Evolutionary conservation across 164 flowering plant species (phyloP).

Genomic region (Hamamelis virginiana): DNA sequence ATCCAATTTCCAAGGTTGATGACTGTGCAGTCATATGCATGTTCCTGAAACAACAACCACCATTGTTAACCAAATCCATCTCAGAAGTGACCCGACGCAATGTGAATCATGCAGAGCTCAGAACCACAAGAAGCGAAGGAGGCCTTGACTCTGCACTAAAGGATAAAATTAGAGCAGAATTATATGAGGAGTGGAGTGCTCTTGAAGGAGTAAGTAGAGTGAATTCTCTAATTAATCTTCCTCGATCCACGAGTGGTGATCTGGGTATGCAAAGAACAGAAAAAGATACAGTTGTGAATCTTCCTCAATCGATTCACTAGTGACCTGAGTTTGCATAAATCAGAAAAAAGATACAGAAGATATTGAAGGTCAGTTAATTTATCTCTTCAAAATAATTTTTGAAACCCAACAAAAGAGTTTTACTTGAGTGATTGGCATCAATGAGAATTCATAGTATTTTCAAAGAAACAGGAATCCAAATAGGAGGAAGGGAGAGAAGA

Average conservation of each 20-base stretch:
- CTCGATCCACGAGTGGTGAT: too few species aligned
- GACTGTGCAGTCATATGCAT: slow-evolving; percentile 77
- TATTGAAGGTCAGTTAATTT: too few species aligned
- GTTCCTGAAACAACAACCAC: slow-evolving; percentile 44
- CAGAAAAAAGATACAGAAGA: too few species aligned
- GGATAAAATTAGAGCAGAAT: neutral
- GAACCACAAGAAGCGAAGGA: neutral
- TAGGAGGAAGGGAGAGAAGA: too few species aligned
- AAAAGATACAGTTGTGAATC: too few species aligned
- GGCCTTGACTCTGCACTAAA: slow-evolving; percentile 15
- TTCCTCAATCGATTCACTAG: too few species aligned
- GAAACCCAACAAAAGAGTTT: too few species aligned
- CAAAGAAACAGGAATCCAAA: too few species aligned
- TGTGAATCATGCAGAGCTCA: neutral
- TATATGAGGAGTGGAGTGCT: slow-evolving; percentile 28
- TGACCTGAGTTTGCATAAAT: too few species aligned
- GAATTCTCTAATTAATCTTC: slow-evolving; percentile 28
- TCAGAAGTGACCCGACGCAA: slow-evolving; percentile 10
- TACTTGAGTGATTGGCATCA: too few species aligned
- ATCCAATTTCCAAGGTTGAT: slow-evolving; percentile 59
- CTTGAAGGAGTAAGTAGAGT: slow-evolving; percentile 32
- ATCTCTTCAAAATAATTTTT: too few species aligned
- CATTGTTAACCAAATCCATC: slow-evolving; percentile 18
- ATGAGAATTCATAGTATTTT: too few species aligned
- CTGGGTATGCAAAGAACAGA: neutral